Evolutionary conservation across 1,139 yeast species (phyloP), one percentile per base, ranked within the genome.

Genomic region (Pichia norvegensis): DNA sequence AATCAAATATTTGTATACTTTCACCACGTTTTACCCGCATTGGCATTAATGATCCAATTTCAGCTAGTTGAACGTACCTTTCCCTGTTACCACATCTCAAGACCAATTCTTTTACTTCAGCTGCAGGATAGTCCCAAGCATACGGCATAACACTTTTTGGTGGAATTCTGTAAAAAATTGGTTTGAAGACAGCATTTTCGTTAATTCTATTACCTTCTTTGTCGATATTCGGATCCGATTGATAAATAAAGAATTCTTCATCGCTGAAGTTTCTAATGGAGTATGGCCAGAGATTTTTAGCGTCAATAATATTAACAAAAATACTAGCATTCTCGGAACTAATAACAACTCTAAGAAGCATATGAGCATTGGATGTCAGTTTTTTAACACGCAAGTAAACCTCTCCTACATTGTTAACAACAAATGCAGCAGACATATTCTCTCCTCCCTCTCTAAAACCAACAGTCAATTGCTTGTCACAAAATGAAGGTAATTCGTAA

Each of bases 101-200:
- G 3, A 87, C 73, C 33, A 94, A 66, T 58, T 90, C 96, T 62
- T 88, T 90, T 40, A 84, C 76, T 13, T 79, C 70, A 0, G 96
- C 97, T 46, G 95, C 87, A 0, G 98, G 98, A 65, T 78, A 92
- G 62, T 94, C 98, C 87, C 96, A 94, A 0, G 98, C 88, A 63
- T 92, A 94, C 0, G 97, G 97, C 98, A 94, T 94, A 2, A 87
- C 95, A 67, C 96, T 86, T 61, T 79, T 81, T 1, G 95, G 80
- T 0, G 97, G 97, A 22, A 90, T 73, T 48, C 78, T 76, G 61
- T 90, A 92, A 57, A 74, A 79, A 22, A 87, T 72, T 3, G 94
- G 94, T 52, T 79, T 80, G 60, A 79, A 85, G 54, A 70, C 68
- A 44, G 76, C 67, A 39, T 70, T 69, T 5, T 59, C 55, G 7